Percentiles rank a stretch among this genome's conserved stretches.
phyloP scores from a whole-genome alignment of 352 stramenopile genomes.

The Phytopythium oedochilum region DNA sequence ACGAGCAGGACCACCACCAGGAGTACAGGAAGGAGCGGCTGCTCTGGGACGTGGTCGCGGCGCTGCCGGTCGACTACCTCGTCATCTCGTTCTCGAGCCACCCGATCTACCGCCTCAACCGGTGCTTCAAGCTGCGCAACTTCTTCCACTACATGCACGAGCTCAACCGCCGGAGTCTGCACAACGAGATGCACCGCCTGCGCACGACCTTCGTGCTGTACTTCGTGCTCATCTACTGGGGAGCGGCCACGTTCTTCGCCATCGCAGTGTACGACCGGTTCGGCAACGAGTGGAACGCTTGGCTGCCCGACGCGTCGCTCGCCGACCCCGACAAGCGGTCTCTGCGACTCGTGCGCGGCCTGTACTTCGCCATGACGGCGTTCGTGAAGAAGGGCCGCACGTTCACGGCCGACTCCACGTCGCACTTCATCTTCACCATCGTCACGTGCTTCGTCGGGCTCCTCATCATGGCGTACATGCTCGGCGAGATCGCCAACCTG shows the following conservation, averaged over 20 bases:
- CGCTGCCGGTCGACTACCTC: constrained; percentile 37
- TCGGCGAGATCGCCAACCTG: constrained; percentile 43
- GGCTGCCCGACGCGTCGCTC: constrained; percentile 32
- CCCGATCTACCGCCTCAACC: constrained; percentile 27
- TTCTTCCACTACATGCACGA: constrained; percentile 49
- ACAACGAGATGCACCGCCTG: constrained; percentile 44
- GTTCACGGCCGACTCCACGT: constrained; percentile 19
- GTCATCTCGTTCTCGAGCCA: constrained; percentile 20
- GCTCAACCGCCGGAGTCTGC: constrained; percentile 48
- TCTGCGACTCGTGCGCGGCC: constrained; percentile 29
- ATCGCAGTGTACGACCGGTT: constrained; percentile 36
- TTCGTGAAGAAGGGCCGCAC: constrained; percentile 49
- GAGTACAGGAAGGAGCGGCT: constrained; percentile 43
- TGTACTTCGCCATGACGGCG: constrained; percentile 40
- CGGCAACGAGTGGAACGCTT: constrained; percentile 42
- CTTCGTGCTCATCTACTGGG: constrained; percentile 52
- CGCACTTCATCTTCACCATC: constrained; percentile 38
- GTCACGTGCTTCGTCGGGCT: constrained; percentile 34
- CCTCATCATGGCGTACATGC: constrained; percentile 51
- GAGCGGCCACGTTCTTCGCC: constrained; percentile 31
- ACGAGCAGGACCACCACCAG: constrained; percentile 31
- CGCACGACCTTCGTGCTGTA: constrained; percentile 52
- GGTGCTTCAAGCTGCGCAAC: constrained; percentile 48
- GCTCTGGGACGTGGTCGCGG: constrained; percentile 30
- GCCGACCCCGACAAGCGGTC: constrained; percentile 19